phyloP scores from a whole-genome alignment of 441 rosid genomes.

The Monsonia emarginata region DNA sequence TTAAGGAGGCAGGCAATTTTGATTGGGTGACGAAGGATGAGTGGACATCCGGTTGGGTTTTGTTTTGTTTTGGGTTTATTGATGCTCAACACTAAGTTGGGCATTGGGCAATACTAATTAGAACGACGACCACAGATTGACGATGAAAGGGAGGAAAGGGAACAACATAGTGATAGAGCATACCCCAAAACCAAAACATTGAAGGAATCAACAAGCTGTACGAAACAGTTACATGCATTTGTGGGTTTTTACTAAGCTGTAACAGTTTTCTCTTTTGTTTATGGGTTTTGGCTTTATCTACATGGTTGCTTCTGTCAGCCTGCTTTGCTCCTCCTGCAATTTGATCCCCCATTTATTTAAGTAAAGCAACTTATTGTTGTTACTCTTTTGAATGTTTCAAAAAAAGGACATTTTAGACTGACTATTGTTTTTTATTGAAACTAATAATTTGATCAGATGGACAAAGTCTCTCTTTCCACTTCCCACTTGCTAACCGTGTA shows the following conservation, averaged over 20 bases:
- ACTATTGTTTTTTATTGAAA: background rate
- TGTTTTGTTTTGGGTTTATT: background rate
- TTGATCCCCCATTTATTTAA: background rate
- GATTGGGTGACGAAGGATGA: background rate
- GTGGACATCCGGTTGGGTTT: slow-evolving; percentile 1
- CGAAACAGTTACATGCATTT: background rate
- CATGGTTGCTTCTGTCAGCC: background rate
- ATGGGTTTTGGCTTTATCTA: background rate
- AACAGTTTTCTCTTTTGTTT: background rate
- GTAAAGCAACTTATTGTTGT: background rate
- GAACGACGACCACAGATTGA: background rate
- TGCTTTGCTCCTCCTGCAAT: background rate
- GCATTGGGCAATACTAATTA: background rate
- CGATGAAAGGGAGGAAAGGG: background rate
- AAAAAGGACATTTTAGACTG: slow-evolving; percentile 3
- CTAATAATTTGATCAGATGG: background rate
- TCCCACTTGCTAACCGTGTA: background rate
- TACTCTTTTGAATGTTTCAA: background rate
- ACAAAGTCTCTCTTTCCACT: slow-evolving; percentile 1
- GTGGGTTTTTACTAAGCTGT: background rate
- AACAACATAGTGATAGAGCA: no score
- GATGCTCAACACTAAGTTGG: background rate
- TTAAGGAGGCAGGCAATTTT: background rate
- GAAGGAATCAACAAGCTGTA: slow-evolving; percentile 5
- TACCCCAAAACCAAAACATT: background rate